A percentile compares a stretch with the other conserved stretches of the same genome.
These are phyloP conservation scores for Fennellomyces sp. DNA, from an alignment of 371 early-diverging fungal species.

Conservation along the genomic window DNA sequence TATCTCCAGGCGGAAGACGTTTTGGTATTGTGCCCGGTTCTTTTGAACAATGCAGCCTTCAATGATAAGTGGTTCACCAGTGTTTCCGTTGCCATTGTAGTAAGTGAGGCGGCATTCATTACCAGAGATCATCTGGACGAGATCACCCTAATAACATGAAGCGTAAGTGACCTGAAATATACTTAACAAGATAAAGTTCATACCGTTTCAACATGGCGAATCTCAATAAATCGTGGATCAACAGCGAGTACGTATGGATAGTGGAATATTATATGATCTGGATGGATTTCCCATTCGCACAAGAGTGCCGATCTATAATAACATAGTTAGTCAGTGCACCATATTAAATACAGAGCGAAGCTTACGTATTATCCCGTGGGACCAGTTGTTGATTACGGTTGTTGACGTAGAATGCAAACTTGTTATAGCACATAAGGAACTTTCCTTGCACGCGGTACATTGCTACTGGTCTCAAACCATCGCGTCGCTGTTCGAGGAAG, in stretches of 20 bases:
- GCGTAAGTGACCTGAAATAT: background rate
- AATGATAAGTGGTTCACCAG: conserved; percentile 8
- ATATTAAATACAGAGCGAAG: background rate
- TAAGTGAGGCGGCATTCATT: conserved; percentile 21
- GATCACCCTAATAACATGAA: conserved; percentile 19
- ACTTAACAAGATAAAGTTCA: background rate
- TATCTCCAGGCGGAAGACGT: conserved; percentile 11
- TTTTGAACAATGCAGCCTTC: conserved; percentile 26
- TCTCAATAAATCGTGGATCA: conserved; percentile 79
- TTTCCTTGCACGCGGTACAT: conserved; percentile 69
- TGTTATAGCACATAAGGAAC: conserved; percentile 83
- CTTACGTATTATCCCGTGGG: conserved; percentile 30
- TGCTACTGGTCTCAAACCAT: conserved; percentile 69
- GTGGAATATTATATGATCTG: conserved; percentile 55
- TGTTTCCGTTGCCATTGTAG: conserved; percentile 12
- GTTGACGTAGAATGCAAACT: conserved; percentile 87
- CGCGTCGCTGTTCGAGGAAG: conserved; percentile 71
- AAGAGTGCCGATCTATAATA: conserved; percentile 15
- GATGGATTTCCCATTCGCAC: conserved; percentile 40
- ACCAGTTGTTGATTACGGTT: conserved; percentile 31
- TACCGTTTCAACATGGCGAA: conserved; percentile 72
- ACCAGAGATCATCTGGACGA: conserved; percentile 24
- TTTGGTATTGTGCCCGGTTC: conserved; percentile 9
- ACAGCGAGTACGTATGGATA: conserved; percentile 84
- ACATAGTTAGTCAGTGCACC: background rate